Base-by-base conservation (phyloP, 805 yeast genomes). In the Yamadazyma philogaea region DNA sequence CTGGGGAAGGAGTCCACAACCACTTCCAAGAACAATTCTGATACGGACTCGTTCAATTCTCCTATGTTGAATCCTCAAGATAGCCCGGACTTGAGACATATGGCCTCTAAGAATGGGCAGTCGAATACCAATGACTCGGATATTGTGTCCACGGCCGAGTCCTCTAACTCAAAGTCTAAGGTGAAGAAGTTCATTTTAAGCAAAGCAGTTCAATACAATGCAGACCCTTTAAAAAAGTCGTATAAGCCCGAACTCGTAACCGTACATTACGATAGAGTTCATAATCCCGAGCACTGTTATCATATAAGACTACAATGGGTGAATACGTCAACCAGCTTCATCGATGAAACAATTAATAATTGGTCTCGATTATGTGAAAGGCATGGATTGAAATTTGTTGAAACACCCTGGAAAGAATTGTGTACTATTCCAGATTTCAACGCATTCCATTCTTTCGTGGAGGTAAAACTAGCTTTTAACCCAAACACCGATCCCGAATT, bases 251-350 rank as follows among this genome's bases (percentile, higher is more conserved):
- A 93, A 52, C 61, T 81, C 2, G 70, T 89, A 34, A 79, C 81
- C 5, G 88, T 93, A 1, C 97, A 91, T 62, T 87, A 87, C 55
- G 99, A 93, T 58, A 75, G 82, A 34, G 90, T 90, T 3, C 96
- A 89, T 59, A 91, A 90, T 56, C 96, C 97, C 0, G 91, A 86
- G 51, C 96, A 90, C 54, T 90, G 97, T 57, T 93, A 82, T 66
- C 98, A 91, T 56, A 75, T 93, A 24, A 71, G 96, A 36, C 61
- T 91, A 11, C 97, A 93, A 58, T 93, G 99, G 99, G 66, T 91
- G 24, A 87, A 85, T 46, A 81, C 96, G 0, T 88, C 98, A 0
- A 84, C 95, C 2, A 86, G 85, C 56, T 64, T 65, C 40, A 60
- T 66, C 33, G 66, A 61, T 34, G 63, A 59, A 40, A 53, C 61